Evolutionary conservation across 345 rosid species (phyloP).

Genomic region (Eucalyptus regnans): DNA sequence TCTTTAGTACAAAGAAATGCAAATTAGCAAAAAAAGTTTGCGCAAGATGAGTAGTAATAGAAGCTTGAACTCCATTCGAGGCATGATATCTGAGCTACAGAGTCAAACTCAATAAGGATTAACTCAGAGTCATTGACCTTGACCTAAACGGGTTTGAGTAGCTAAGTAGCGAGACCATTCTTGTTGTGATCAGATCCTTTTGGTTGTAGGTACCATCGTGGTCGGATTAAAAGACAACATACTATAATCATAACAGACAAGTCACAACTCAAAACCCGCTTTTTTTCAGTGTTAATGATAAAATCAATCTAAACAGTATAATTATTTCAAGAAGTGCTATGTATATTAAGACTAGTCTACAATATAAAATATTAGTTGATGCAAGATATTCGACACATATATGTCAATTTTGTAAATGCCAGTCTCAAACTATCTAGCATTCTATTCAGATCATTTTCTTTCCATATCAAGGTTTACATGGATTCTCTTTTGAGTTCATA

Average conservation of each 20-base stretch:
- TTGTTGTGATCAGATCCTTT: background rate
- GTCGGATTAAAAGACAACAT: background rate
- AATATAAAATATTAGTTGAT: background rate
- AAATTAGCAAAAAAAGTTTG: background rate
- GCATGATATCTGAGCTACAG: background rate
- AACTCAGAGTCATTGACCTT: background rate
- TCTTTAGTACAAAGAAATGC: background rate
- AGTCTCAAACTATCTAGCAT: background rate
- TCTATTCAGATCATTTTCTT: background rate
- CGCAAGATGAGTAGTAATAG: background rate
- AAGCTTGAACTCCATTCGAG: background rate
- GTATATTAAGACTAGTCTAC: background rate
- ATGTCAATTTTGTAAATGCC: background rate
- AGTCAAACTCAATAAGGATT: background rate
- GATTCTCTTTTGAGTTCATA: background rate
- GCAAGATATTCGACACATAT: background rate
- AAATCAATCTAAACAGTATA: background rate
- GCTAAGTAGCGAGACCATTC: background rate
- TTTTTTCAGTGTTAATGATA: background rate
- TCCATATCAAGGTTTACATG: background rate
- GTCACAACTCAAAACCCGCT: background rate
- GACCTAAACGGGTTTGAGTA: background rate
- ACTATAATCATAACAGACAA: background rate
- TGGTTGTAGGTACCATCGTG: background rate
- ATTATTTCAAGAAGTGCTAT: background rate